Evolutionary conservation across 129 eudicot genomes (phyloP), one percentile per base, ranked within the genome.

Genomic region (Flaveria ramosissima): DNA sequence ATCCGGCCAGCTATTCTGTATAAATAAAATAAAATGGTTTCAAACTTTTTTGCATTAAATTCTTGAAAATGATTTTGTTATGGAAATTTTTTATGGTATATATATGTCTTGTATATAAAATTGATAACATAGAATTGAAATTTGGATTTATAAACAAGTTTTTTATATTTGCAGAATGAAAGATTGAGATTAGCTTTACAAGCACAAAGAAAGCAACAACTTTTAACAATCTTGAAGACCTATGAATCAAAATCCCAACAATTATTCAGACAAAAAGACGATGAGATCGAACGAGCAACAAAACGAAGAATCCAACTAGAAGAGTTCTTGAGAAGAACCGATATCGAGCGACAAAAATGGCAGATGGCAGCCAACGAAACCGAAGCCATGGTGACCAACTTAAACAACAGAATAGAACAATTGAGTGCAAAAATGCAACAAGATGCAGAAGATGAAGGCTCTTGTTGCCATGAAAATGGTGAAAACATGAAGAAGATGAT

Each of bases 391-490:
- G 84, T 86, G 17, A 76, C 67, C 3, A 72, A 87, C 51, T 70
- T 94, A 46, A 87, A 78, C 80, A 74, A 77, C 61, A 74, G 86
- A 48, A 85, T 93, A 10, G 87, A 89, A 36, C 83, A 86, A 65
- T 69, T 91, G 19, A 84, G 65, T 42, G 93, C 81, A 23, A 80
- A 57, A 14, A 26, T 36, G 57, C 73, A 70, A 7, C 65, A 53
- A 36, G 53, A 76, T 20, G 90, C 72, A 12, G 93, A 87, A 21
- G 98, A 94, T 68, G 90, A 92, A 46, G 96, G 86, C n/a, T 94
- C 97, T 14, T 87, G 96, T 39, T 94, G 97, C 57, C 73, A 66
- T 73, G 84, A 68, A 63, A 61, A 66, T 23, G 32, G 9, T 16
- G 66, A 24, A 36, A 4, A 47, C 23, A n/a, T 19, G 59, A 23